Evolutionary conservation across 257 asterid genomes (phyloP).

Genomic region (Solanum chilense): DNA sequence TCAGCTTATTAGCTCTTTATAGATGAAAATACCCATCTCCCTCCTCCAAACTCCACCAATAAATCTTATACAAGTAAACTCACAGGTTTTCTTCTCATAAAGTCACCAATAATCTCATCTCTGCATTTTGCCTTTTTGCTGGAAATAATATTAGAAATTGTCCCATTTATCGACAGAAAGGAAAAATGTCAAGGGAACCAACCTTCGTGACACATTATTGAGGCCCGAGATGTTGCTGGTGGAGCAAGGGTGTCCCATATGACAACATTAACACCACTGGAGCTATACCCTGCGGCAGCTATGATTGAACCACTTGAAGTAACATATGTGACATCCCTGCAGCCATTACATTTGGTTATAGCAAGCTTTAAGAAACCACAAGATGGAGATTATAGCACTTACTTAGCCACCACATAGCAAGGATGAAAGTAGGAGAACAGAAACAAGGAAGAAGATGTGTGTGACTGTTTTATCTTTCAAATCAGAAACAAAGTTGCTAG

Average conservation of each 20-base stretch:
- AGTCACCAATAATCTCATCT: background rate
- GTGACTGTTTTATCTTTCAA: background rate
- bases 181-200: slow-evolving; percentile 3
- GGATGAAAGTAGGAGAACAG: background rate
- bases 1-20: background rate
- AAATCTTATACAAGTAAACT: background rate
- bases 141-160: background rate
- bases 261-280: slow-evolving; percentile 85
- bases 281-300: slow-evolving; percentile 94
- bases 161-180: background rate
- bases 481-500: background rate
- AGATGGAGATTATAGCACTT: background rate
- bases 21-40: background rate
- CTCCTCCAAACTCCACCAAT: background rate
- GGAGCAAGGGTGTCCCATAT: slow-evolving; percentile 99
- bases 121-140: background rate
- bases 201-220: slow-evolving; percentile 99
- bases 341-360: background rate
- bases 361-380: slow-evolving; percentile 3
- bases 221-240: slow-evolving; percentile 80
- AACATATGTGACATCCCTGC: slow-evolving; percentile 88
- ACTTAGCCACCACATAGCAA: background rate
- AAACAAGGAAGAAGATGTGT: background rate
- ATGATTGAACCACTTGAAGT: slow-evolving; percentile 90
- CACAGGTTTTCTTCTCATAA: background rate